phyloP scores from a whole-genome alignment of 345 rosid genomes.

The Gynandropsis gynandra region DNA sequence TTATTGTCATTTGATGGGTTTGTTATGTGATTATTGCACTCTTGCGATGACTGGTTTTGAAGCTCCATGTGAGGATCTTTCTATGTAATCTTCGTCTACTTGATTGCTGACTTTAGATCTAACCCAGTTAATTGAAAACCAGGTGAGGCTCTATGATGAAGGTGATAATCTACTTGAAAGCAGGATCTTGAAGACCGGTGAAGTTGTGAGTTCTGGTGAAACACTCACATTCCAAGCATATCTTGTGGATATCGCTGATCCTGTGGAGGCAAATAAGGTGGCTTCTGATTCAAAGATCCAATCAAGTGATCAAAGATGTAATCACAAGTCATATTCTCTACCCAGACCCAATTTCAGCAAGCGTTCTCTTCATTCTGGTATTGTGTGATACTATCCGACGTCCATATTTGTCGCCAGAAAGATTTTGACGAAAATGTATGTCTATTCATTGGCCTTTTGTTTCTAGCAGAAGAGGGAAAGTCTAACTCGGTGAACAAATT shows the following conservation, averaged over 20 bases:
- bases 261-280: constrained; percentile 27
- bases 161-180: constrained; percentile 62
- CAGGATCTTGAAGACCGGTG: constrained; percentile 53
- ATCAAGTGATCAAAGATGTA: constrained; percentile 19
- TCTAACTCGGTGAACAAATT: neutral
- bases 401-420: neutral
- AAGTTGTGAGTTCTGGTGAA: constrained; percentile 46
- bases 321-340: constrained; percentile 19
- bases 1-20: constrained; percentile 1
- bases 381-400: neutral
- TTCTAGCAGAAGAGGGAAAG: constrained; percentile 2
- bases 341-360: constrained; percentile 34
- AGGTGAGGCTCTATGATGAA: constrained; percentile 70
- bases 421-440: neutral
- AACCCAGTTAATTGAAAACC: constrained; percentile 11
- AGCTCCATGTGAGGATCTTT: neutral
- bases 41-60: neutral
- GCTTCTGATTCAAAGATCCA: constrained; percentile 17
- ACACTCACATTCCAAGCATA: constrained; percentile 51
- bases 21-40: neutral
- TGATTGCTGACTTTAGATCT: neutral
- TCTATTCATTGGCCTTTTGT: neutral
- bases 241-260: constrained; percentile 65
- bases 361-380: constrained; percentile 39
- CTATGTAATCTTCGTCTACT: neutral